Percentiles rank a stretch among this genome's conserved stretches.
Evolutionary conservation across 1,284 basidiomycete species (phyloP).

Genomic region (Boletus sp.): DNA sequence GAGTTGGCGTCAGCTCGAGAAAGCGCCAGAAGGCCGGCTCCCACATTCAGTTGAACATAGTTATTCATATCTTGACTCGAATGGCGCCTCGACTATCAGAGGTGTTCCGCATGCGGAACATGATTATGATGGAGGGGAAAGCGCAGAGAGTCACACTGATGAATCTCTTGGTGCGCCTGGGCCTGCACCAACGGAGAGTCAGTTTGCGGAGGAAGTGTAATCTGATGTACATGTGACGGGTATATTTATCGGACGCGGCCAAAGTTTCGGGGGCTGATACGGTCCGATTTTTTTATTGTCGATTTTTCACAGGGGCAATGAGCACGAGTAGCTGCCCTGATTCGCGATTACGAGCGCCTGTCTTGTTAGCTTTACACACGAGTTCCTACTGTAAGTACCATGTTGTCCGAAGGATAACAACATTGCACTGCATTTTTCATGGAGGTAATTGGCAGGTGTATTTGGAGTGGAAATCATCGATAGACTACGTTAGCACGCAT

Average conservation of each 20-base stretch:
- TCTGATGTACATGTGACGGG: neutral
- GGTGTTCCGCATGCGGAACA: slow-evolving; percentile 9
- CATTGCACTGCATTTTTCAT: neutral
- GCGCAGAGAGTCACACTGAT: slow-evolving; percentile 5
- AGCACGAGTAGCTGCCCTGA: neutral
- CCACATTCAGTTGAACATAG: slow-evolving; percentile 36
- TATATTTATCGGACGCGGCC: neutral
- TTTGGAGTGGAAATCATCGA: too few relatives aligned
- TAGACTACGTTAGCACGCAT: too few relatives aligned
- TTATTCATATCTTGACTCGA: slow-evolving; percentile 15
- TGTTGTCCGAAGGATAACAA: neutral
- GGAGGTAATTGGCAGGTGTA: too few relatives aligned
- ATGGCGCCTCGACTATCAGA: slow-evolving; percentile 21
- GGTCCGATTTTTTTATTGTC: neutral
- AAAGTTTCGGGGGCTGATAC: neutral
- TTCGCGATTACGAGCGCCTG: neutral
- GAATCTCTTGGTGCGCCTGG: slow-evolving; percentile 28
- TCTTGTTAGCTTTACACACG: neutral
- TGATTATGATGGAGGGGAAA: slow-evolving; percentile 13
- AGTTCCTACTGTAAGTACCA: neutral
- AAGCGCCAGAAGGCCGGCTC: slow-evolving; percentile 59
- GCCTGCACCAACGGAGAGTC: slow-evolving; percentile 43
- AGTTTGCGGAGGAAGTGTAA: slow-evolving; percentile 37
- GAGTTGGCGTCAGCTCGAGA: slow-evolving; percentile 66
- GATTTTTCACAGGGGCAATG: neutral